A percentile compares a stretch with the other conserved stretches of the same genome.
Evolutionary conservation across 1,284 basidiomycete species (phyloP).

Genomic region (Apiotrichum gamsii): DNA sequence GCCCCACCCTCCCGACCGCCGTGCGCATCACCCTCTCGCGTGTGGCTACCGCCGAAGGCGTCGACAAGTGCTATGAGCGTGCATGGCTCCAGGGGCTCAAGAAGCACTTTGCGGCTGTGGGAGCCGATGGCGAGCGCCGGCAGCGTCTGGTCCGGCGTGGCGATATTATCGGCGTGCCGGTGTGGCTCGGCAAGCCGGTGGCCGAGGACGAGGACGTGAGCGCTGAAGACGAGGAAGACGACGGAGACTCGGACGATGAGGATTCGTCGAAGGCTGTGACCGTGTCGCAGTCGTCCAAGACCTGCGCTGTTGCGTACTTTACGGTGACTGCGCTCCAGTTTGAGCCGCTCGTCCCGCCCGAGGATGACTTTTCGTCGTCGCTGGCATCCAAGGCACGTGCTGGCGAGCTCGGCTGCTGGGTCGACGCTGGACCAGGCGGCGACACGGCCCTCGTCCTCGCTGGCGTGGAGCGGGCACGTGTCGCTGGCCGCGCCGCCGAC

Average conservation of each 20-base stretch:
- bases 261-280: constrained; percentile 5
- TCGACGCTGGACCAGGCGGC: constrained; percentile 64
- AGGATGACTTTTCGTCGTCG: constrained; percentile 48
- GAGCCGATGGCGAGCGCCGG: constrained; percentile 7
- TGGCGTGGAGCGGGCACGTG: constrained; percentile 50
- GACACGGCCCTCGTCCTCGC: constrained; percentile 49
- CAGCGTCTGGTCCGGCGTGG: constrained; percentile 66
- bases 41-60: constrained; percentile 72
- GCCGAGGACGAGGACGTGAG: constrained; percentile 34
- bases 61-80: constrained; percentile 65
- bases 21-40: constrained; percentile 70
- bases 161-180: constrained; percentile 69
- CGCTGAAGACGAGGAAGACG: constrained; percentile 42
- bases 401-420: constrained; percentile 78
- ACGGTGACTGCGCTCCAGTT: constrained; percentile 70
- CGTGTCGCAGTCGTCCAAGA: constrained; percentile 13
- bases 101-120: constrained; percentile 56
- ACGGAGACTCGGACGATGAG: constrained; percentile 20
- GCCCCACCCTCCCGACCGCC: constrained; percentile 65
- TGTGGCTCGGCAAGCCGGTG: constrained; percentile 56
- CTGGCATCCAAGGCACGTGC: constrained; percentile 41
- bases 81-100: constrained; percentile 65
- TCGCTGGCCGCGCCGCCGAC: constrained; percentile 24
- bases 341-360: constrained; percentile 48
- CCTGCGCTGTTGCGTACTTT: constrained; percentile 61